Conservation (phyloP, 1,284 basidiomycete species). For the Leccinum angustisporum region DNA sequence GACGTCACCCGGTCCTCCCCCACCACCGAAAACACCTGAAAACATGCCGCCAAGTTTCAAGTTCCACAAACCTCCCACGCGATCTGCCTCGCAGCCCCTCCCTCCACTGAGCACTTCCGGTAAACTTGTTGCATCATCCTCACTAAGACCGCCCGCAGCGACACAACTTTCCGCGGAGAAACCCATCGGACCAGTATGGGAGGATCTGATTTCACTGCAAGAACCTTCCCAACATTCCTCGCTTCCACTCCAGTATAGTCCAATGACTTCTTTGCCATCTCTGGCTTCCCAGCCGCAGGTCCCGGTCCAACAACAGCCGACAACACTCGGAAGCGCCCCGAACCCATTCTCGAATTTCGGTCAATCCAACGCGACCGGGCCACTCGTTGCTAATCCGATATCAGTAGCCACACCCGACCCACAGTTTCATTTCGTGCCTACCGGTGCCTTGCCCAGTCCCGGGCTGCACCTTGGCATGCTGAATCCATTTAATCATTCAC, state of each 20-base stretch:
- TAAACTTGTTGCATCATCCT: conserved; percentile 13
- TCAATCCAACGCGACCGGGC: conserved; percentile 3
- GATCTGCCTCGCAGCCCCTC: conserved; percentile 36
- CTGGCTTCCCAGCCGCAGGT: conserved; percentile 16
- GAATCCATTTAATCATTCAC: conserved; percentile 26
- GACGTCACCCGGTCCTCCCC: conserved; percentile 27
- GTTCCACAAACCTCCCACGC: conserved; percentile 17
- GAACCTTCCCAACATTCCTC: conserved; percentile 45
- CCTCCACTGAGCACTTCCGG: conserved; percentile 18
- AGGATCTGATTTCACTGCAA: conserved; percentile 53
- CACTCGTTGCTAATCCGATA: conserved; percentile 8
- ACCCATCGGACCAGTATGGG: conserved; percentile 43
- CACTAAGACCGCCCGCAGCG: conserved; percentile 12
- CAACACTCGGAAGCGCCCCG: background rate
- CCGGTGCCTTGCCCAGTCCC: conserved; percentile 16
- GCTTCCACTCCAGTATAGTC: conserved; percentile 52
- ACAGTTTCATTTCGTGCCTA: conserved; percentile 12
- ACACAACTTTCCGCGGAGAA: conserved; percentile 18
- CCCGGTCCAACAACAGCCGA: conserved; percentile 11
- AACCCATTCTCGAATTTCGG: conserved; percentile 25
- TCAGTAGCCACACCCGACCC: background rate
- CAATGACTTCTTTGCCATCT: conserved; percentile 1
- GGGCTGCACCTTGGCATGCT: conserved; percentile 7
- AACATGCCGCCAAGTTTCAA: conserved; percentile 24
- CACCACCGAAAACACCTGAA: conserved; percentile 31